Evolutionary conservation across 2,329 filamentous ascomycete species (phyloP), one percentile per base, ranked within the genome.

Genomic region (Fusarium transvaalense): DNA sequence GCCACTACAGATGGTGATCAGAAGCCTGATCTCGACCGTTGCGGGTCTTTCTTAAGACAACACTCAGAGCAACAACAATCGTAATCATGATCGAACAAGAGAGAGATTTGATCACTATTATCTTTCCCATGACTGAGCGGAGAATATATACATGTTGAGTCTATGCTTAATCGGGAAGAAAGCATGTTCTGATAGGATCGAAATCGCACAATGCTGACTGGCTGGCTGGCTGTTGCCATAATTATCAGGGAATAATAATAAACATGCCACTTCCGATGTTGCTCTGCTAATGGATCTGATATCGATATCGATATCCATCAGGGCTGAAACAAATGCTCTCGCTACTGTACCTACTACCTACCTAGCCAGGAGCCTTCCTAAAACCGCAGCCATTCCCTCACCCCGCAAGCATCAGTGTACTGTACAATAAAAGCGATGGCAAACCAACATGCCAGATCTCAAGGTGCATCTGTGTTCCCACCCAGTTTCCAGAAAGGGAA

Each of bases 1-100:
- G 68, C 71, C 56, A 52, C 63, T 29, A 35, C 25, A 34, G 29
- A 46, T 47, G 35, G 25, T 12, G 39, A 39, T 52, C 38, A 29
- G n/a, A 53, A 39, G n/a, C 21, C 46, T 53, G 45, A 63, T 63
- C 59, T 71, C 62, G 56, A 71, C 57, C 60, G 43, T 71, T 73
- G 58, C 39, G 56, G 61, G 52, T 46, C 64, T 37, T 38, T 39
- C 13, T 35, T 29, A 13, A 50, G 47, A 38, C 47, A 29, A 39
- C 14, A 29, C 27, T 53, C 15, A 35, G 38, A 38, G 48, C 35
- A 51, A 47, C 51, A 14, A 46, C 38, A 50, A 50, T 29, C 39
- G 34, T 23, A 17, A 6, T 15, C 35, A 34, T 47, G 19, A 38
- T 48, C 27, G 23, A 31, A 31, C 50, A 54, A 61, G 48, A 64